Evolutionary conservation across 73 alveolate species (phyloP).

Genomic region (Tetrahymena borealis): DNA sequence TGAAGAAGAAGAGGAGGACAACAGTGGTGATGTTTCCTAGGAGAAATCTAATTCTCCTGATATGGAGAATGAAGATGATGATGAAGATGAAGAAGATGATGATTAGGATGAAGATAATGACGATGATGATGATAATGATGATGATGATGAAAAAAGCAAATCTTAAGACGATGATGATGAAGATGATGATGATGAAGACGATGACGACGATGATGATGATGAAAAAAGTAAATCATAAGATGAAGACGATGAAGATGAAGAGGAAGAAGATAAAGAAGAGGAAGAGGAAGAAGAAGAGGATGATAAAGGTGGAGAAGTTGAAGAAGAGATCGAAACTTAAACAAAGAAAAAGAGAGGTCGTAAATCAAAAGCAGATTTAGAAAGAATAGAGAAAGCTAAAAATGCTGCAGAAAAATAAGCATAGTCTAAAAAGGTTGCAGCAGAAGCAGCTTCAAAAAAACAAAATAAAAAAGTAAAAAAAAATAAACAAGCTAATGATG

Average conservation of each 20-base stretch:
- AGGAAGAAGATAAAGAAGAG: background rate
- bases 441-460: background rate
- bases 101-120: slow-evolving; percentile 7
- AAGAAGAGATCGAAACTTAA: background rate
- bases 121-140: slow-evolving; percentile 2
- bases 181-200: slow-evolving; percentile 4
- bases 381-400: background rate
- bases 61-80: slow-evolving; percentile 8
- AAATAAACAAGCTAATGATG: background rate
- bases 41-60: background rate
- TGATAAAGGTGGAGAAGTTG: background rate
- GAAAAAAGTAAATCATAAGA: background rate
- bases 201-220: slow-evolving; percentile 4
- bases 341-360: background rate
- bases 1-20: background rate
- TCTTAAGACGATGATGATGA: background rate
- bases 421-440: background rate
- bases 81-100: slow-evolving; percentile 4
- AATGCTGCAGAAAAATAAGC: background rate
- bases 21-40: background rate
- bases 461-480: background rate
- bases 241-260: slow-evolving; percentile 1
- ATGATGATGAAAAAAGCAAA: background rate
- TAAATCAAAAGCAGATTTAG: background rate
- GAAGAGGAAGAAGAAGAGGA: slow-evolving; percentile 6